phyloP scores from a whole-genome alignment of 2,329 filamentous ascomycete genomes.

The Endoconidiophora laricicola region DNA sequence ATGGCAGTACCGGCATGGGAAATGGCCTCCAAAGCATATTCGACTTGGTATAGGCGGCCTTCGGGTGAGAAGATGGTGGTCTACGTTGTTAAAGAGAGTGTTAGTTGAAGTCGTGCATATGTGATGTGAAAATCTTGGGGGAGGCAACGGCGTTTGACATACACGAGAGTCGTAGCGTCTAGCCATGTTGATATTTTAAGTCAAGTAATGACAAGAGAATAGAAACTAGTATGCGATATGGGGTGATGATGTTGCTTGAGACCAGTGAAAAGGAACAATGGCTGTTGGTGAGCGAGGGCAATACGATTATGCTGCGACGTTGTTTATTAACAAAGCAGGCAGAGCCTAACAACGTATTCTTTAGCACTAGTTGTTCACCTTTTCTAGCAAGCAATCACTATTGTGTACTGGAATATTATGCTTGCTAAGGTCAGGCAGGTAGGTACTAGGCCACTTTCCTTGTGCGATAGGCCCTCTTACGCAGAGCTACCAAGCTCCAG shows the following conservation, averaged over 20 bases:
- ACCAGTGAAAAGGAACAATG: not conserved
- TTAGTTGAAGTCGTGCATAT: not conserved
- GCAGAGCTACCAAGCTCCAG: constrained; percentile 25
- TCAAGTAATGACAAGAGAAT: not conserved
- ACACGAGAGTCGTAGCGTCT: constrained; percentile 95
- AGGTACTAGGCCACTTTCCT: not conserved
- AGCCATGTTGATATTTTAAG: constrained; percentile 47
- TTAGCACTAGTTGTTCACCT: too few relatives aligned
- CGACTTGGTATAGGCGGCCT: constrained; percentile 94
- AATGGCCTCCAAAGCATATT: constrained; percentile 97
- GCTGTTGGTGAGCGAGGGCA: too few relatives aligned
- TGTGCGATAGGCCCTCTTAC: not conserved
- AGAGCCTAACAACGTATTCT: not conserved
- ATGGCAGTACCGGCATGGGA: constrained; percentile 95
- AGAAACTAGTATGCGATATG: not conserved
- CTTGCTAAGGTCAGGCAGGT: constrained; percentile 12
- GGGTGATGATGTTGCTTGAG: not conserved
- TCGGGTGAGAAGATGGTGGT: constrained; percentile 99
- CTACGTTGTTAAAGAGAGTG: constrained; percentile 27
- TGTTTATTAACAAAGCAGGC: not conserved
- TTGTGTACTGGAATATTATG: too few relatives aligned
- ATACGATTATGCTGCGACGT: too few relatives aligned
- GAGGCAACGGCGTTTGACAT: constrained; percentile 22
- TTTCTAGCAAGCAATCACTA: too few relatives aligned
- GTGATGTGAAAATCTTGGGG: not conserved